Evolutionary conservation across 306 rosid species (phyloP), one percentile per base, ranked within the genome.

Genomic region (Gillenia trifoliata): DNA sequence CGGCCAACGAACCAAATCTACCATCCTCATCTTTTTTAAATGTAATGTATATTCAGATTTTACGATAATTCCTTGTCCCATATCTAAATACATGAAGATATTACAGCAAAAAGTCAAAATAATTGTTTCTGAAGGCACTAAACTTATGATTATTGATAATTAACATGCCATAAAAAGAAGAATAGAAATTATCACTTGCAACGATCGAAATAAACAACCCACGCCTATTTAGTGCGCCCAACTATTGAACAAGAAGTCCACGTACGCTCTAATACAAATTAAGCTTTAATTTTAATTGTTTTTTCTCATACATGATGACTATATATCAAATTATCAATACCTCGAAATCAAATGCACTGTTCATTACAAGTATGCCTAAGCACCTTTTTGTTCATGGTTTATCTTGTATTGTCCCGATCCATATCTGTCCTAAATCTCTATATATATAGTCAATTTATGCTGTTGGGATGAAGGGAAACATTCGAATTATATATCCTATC

Each of bases 1-100:
- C 62, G 64, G 52, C 79, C 72, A 62, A 70, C 55, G 41, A 64
- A 63, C 63, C 8, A 60, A 60, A 49, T 56, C 54, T 45, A 47
- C 52, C 3, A 9, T 25, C 41, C 36, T 5, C 23, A 26, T 15
- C 54, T 34, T 66, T 67, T 33, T 17, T 43, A 4, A 15, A 20
- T 6, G 23, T 12, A 19, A 40, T 15, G n/a, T 40, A 20, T 57
- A 28, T 31, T 41, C 57, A 1, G 34, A 30, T 41, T 26, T 60
- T 20, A 59, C n/a, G 43, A 73, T 73, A 25, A 16, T 16, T 57
- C 15, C 17, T 47, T 28, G 9, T 34, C 13, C 23, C 34, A 34
- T 16, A 4, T 38, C 10, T n/a, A 70, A 20, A 25, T 15, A 36
- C 3, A 8, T 70, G 49, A 15, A 15, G 75, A 13, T 20, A 71